Evolutionary conservation across 176 grass and related monocot species (phyloP).

Genomic region (Paspalum vaginatum): DNA sequence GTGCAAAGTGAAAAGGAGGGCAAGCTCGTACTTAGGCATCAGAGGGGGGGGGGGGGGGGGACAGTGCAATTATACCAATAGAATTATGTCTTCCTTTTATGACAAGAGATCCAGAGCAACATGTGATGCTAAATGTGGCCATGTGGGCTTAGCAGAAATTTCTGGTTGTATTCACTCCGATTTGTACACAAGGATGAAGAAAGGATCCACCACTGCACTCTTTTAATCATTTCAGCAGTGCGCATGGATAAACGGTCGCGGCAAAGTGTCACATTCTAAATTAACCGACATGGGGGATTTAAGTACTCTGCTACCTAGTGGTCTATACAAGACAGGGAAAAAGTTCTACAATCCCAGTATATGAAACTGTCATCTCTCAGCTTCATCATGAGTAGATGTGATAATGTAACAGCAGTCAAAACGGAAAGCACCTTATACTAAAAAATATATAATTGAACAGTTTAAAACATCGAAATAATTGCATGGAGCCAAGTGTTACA

Average conservation of each 20-base stretch:
- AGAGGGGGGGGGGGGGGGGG: no score
- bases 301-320: not conserved
- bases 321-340: not conserved
- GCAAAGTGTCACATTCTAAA: not conserved
- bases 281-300: not conserved
- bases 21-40: not conserved
- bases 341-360: not conserved
- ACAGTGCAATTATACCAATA: not conserved
- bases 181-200: not conserved
- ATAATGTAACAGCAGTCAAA: not conserved
- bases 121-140: not conserved
- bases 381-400: not conserved
- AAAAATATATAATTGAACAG: no score
- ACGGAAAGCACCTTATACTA: not conserved
- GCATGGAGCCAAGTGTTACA: not conserved
- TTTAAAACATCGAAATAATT: no score
- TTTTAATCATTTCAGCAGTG: not conserved
- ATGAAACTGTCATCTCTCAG: not conserved
- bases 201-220: no score
- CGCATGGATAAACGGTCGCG: not conserved
- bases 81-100: not conserved
- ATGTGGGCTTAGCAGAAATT: not conserved
- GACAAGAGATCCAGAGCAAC: not conserved
- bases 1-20: not conserved
- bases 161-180: not conserved